A percentile compares a stretch with the other conserved stretches of the same genome.
These are phyloP conservation scores for Hypoxylon sp. DNA, from an alignment of 2,329 filamentous ascomycete genomes.

Conservation along the genomic window DNA sequence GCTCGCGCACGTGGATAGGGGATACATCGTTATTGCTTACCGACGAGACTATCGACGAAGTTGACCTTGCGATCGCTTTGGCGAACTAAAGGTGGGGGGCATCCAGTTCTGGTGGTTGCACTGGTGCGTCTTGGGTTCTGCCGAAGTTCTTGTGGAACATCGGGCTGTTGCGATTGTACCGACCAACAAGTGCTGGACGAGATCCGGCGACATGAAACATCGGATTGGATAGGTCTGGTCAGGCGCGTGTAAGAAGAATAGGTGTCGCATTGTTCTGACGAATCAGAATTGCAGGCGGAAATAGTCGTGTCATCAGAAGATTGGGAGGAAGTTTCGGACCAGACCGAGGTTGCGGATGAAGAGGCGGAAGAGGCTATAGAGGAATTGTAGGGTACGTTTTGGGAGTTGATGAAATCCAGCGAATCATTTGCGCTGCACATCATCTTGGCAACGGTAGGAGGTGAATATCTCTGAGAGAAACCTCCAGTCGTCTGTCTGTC, in stretches of 20 bases:
- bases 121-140: constrained; percentile 69
- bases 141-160: constrained; percentile 68
- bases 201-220: constrained; percentile 45
- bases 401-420: constrained; percentile 60
- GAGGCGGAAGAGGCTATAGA: constrained; percentile 79
- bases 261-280: constrained; percentile 56
- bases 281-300: constrained; percentile 68
- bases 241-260: constrained; percentile 48
- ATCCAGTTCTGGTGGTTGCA: constrained; percentile 63
- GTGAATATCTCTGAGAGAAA: constrained; percentile 41
- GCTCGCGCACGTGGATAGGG: constrained; percentile 37
- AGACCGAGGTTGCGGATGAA: constrained; percentile 78
- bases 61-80: constrained; percentile 92
- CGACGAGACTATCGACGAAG: constrained; percentile 96
- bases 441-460: constrained; percentile 61
- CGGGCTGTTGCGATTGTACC: constrained; percentile 48
- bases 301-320: constrained; percentile 73
- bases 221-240: constrained; percentile 47
- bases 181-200: constrained; percentile 46
- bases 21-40: constrained; percentile 70
- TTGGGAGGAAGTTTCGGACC: constrained; percentile 77
- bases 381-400: constrained; percentile 70
- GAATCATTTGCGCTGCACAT: constrained; percentile 62
- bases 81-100: constrained; percentile 79
- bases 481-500: constrained; percentile 67